phyloP scores from a whole-genome alignment of 352 stramenopile genomes.

The Globisporangium parvum region DNA sequence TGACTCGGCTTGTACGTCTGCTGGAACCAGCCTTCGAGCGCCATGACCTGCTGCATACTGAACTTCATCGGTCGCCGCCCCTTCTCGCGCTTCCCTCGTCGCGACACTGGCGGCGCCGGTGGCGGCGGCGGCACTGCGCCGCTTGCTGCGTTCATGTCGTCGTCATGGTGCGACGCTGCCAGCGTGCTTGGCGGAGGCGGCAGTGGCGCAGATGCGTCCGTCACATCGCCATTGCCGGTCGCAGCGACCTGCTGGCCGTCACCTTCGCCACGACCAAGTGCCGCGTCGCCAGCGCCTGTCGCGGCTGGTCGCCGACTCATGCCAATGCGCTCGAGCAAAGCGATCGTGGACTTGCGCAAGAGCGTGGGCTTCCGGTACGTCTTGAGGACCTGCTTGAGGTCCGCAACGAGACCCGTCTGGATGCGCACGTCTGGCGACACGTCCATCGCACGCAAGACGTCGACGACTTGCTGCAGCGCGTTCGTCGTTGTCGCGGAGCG shows the following conservation, averaged over 20 bases:
- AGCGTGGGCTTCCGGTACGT: constrained; percentile 77
- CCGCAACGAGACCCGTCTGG: constrained; percentile 57
- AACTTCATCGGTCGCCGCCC: constrained; percentile 82
- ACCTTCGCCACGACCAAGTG: constrained; percentile 34
- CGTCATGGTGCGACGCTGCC: background rate
- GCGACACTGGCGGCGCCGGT: constrained; percentile 17
- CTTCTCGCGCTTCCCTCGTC: constrained; percentile 48
- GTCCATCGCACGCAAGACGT: constrained; percentile 75
- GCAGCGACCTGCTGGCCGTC: background rate
- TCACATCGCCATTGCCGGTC: background rate
- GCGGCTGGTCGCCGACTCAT: constrained; percentile 46
- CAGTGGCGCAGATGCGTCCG: background rate
- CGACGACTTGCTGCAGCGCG: constrained; percentile 67
- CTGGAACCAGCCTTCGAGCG: constrained; percentile 80
- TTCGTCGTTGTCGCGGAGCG: constrained; percentile 57
- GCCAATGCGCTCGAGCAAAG: constrained; percentile 59
- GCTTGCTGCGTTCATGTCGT: background rate
- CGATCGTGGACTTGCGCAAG: constrained; percentile 63
- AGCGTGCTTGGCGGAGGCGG: background rate
- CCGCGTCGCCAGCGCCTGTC: background rate
- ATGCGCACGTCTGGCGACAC: constrained; percentile 66
- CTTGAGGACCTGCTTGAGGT: constrained; percentile 77
- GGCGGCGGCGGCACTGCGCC: constrained; percentile 7
- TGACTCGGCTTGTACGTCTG: constrained; percentile 84
- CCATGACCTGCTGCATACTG: constrained; percentile 75